A percentile compares a stretch with the other conserved stretches of the same genome.
Conservation (phyloP, 352 stramenopile genomes). For the Pythium utonaiense region DNA sequence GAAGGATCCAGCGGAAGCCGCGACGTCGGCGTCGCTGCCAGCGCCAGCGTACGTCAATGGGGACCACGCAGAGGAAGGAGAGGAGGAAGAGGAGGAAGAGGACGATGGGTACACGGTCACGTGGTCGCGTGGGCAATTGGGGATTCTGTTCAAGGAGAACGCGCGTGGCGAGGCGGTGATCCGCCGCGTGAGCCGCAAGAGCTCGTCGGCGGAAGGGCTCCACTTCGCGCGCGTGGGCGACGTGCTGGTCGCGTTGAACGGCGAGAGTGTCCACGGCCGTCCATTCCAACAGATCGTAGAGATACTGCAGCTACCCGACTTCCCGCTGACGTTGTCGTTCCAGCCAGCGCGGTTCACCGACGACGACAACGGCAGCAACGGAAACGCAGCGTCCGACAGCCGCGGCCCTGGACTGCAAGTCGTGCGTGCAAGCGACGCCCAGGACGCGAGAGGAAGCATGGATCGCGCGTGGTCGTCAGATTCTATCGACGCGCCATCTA, state of each 20-base stretch:
- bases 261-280: constrained; percentile 38
- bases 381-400: neutral
- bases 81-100: constrained; percentile 54
- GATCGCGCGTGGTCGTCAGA: constrained; percentile 9
- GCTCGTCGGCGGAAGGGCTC: constrained; percentile 45
- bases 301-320: constrained; percentile 49
- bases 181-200: constrained; percentile 69
- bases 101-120: constrained; percentile 70
- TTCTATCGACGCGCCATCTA: constrained; percentile 2
- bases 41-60: neutral
- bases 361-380: constrained; percentile 15
- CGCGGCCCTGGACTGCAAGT: neutral
- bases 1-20: neutral
- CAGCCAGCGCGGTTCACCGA: constrained; percentile 40
- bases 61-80: constrained; percentile 16
- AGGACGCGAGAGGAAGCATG: constrained; percentile 2
- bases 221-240: constrained; percentile 69
- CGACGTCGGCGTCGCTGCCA: neutral
- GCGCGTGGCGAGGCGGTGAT: constrained; percentile 54
- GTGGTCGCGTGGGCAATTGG: constrained; percentile 63
- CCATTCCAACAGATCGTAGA: constrained; percentile 70
- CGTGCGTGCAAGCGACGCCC: constrained; percentile 6
- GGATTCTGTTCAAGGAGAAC: constrained; percentile 69
- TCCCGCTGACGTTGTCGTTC: constrained; percentile 71
- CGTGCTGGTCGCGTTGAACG: constrained; percentile 70